These are phyloP conservation scores for Pilatotrama ljubarskyi DNA, from an alignment of 768 basidiomycete genomes.

Conservation along the genomic window DNA sequence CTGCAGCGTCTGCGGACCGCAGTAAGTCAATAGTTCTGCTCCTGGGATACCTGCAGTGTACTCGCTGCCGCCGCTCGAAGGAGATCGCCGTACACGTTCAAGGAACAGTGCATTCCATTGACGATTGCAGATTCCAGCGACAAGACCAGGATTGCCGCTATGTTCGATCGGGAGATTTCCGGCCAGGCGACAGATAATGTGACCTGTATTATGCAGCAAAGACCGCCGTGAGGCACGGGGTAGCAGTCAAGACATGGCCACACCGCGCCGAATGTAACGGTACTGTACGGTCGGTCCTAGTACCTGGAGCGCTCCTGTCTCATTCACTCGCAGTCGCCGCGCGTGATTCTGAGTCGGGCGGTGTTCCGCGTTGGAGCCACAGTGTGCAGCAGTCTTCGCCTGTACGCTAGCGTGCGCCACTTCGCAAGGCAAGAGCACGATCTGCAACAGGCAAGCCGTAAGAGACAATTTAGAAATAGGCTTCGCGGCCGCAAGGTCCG, in stretches of 20 bases:
- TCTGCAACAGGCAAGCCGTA: background rate
- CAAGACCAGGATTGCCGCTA: background rate
- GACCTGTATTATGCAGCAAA: background rate
- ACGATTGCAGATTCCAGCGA: background rate
- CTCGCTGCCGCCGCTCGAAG: background rate
- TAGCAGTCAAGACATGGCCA: background rate
- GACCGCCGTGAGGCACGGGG: background rate
- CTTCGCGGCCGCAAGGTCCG: constrained; percentile 12
- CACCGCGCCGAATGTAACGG: background rate
- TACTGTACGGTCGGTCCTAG: background rate
- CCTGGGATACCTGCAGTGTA: background rate
- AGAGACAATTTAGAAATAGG: constrained; percentile 4
- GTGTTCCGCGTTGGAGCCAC: background rate
- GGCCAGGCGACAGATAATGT: background rate
- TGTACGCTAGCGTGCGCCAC: constrained; percentile 3
- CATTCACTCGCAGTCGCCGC: background rate
- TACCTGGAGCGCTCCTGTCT: background rate
- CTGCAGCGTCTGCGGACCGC: background rate
- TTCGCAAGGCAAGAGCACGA: background rate
- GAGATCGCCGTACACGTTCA: constrained; percentile 12
- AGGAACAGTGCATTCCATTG: background rate
- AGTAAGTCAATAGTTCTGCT: background rate
- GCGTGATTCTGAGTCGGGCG: background rate
- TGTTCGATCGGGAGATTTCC: constrained; percentile 9
- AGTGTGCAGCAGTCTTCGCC: background rate